These are phyloP conservation scores for Eutrema heterophyllum DNA, from an alignment of 345 rosid genomes.

Conservation along the genomic window DNA sequence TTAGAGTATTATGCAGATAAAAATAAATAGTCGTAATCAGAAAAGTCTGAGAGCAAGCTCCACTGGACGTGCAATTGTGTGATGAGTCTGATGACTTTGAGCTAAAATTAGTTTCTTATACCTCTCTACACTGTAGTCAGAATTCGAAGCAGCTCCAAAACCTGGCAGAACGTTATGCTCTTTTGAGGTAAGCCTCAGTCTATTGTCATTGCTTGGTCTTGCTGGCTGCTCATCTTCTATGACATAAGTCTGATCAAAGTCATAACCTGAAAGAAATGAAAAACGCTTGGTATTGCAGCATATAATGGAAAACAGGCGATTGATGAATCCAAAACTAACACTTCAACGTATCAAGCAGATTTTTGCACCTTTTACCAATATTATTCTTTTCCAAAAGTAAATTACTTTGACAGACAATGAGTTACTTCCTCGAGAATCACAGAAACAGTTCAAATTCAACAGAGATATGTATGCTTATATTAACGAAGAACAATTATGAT, in stretches of 20 bases:
- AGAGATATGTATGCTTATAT: background rate
- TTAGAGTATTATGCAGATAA: background rate
- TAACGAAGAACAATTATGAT: background rate
- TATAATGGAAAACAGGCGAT: background rate
- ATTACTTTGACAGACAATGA: background rate
- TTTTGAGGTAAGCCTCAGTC: slow-evolving; percentile 50
- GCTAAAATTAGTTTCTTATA: slow-evolving; percentile 22
- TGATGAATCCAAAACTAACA: background rate
- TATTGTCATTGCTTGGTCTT: slow-evolving; percentile 41
- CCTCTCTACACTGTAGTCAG: slow-evolving; percentile 75
- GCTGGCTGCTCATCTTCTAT: slow-evolving; percentile 83
- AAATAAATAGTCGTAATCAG: background rate
- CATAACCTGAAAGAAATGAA: slow-evolving; percentile 44
- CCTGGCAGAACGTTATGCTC: slow-evolving; percentile 70
- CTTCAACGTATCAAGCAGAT: slow-evolving; percentile 2
- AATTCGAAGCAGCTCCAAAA: slow-evolving; percentile 56
- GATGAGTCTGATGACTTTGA: slow-evolving; percentile 4
- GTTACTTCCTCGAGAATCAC: slow-evolving; percentile 8
- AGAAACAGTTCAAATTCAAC: background rate
- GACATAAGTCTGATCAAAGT: slow-evolving; percentile 58
- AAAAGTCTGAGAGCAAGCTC: background rate
- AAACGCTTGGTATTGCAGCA: slow-evolving; percentile 8
- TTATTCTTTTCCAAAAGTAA: slow-evolving; percentile 1
- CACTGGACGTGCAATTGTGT: background rate
- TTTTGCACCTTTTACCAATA: background rate